Evolutionary conservation across 1,284 basidiomycete species (phyloP), one percentile per base, ranked within the genome.

Genomic region (Porphyrellus sp.): DNA sequence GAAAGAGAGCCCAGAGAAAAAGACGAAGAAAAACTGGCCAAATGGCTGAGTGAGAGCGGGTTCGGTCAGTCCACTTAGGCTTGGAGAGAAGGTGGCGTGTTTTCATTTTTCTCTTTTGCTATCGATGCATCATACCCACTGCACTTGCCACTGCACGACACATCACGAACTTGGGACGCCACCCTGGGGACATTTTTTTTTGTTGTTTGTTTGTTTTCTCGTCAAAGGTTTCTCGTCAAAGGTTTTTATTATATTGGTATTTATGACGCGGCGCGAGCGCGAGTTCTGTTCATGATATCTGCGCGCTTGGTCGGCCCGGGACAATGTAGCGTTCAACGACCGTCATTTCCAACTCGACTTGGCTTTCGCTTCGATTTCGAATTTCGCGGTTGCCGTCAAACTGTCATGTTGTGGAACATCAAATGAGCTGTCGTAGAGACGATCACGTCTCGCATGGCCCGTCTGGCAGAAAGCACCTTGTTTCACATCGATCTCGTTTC

Each of bases 1-100:
- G 73, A 76, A 58, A 68, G 88, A 23, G 89, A 92, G 63, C 89
- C 89, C n/a, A 76, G 86, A 37, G 89, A 91, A 67, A 75, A 79
- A 42, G 86, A 89, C 54, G 85, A 85, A 55, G 83, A 85, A 64
- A 84, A 78, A 72, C 79, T 89, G 69, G 82, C 82, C 41, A 70
- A 80, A 45, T 68, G 83, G 61, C 67, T 86, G 56, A 79, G 81
- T 58, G 83, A 86, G 60, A 82, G 79, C 53, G 83, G 83, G 9
- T 85, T 86, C 66, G 64, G 80, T 45, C 33, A 51, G 21, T 70
- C 40, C n/a, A 66, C 16, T 42, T 11, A 5, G 27, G 18, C 7
- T n/a, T 4, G 16, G 5, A n/a, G 33, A 9, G 33, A n/a, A 8
- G 33, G 33, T 13, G 37, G 31, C 31, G 3, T 23, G 35, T 21